phyloP scores from a whole-genome alignment of 495 filamentous ascomycete species.

The Aspergillus cavernicola region DNA sequence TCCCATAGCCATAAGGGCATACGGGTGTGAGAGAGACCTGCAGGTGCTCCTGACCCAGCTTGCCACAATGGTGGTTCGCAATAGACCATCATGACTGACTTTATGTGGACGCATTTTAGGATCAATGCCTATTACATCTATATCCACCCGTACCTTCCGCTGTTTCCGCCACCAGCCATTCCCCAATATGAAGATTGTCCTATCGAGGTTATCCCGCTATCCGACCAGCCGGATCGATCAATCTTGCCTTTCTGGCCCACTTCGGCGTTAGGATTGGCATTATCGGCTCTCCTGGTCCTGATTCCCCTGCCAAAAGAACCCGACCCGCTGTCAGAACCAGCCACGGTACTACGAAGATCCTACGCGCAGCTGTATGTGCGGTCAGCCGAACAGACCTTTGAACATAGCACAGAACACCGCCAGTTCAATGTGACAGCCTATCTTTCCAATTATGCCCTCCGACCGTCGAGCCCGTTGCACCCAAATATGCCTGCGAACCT shows the following conservation, averaged over 20 bases:
- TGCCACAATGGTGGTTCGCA: constrained; percentile 1
- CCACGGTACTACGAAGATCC: constrained; percentile 36
- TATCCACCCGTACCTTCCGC: constrained; percentile 52
- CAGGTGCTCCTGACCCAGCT: constrained; percentile 11
- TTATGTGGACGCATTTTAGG: constrained; percentile 17
- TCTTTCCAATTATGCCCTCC: constrained; percentile 15
- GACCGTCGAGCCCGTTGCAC: constrained; percentile 38
- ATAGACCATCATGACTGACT: not conserved
- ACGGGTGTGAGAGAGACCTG: not conserved
- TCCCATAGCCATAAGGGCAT: not conserved
- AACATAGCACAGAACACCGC: constrained; percentile 44
- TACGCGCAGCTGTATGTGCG: constrained; percentile 49
- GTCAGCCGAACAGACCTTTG: constrained; percentile 41
- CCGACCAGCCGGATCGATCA: constrained; percentile 15
- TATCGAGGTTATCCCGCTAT: constrained; percentile 13
- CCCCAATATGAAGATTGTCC: constrained; percentile 35
- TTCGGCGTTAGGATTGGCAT: constrained; percentile 44
- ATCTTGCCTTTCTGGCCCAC: constrained; percentile 33
- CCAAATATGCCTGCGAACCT: constrained; percentile 37
- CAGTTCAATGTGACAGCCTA: constrained; percentile 4
- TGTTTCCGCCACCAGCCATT: constrained; percentile 41
- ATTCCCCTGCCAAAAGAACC: constrained; percentile 42
- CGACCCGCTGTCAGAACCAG: constrained; percentile 26
- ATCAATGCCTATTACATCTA: constrained; percentile 52
- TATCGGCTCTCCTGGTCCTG: constrained; percentile 46